Evolutionary conservation across 805 yeast genomes (phyloP).

Genomic region (Schwanniomyces yamadae): DNA sequence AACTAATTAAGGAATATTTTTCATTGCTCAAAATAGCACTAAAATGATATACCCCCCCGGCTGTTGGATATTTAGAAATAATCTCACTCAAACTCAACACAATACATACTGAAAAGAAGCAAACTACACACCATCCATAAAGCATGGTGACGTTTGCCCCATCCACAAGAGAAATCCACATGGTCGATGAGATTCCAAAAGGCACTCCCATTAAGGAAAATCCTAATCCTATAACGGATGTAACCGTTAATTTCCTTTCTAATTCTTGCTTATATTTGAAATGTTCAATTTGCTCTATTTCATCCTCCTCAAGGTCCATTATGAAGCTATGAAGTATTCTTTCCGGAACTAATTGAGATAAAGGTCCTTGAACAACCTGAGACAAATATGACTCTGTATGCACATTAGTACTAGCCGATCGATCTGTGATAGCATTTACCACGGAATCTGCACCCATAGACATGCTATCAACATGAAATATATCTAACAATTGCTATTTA

Average conservation of each 20-base stretch:
- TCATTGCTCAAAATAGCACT: constrained; percentile 68
- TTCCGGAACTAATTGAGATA: constrained; percentile 11
- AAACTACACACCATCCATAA: constrained; percentile 71
- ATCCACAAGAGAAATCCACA: constrained; percentile 67
- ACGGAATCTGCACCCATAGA: too few species aligned
- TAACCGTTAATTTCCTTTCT: constrained; percentile 63
- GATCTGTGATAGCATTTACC: constrained; percentile 1
- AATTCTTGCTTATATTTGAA: constrained; percentile 74
- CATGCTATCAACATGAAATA: too few species aligned
- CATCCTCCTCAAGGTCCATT: constrained; percentile 35
- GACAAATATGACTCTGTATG: constrained; percentile 5
- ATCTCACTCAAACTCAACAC: constrained; percentile 76
- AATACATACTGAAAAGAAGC: constrained; percentile 60
- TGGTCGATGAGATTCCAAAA: constrained; percentile 70
- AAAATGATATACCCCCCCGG: constrained; percentile 75
- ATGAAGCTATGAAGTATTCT: constrained; percentile 14
- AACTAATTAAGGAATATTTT: constrained; percentile 52
- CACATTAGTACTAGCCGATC: neutral
- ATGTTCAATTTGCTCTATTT: constrained; percentile 60
- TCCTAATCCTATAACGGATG: constrained; percentile 74
- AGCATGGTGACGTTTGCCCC: constrained; percentile 78
- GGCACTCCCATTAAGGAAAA: constrained; percentile 84
- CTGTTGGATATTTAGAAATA: constrained; percentile 72
- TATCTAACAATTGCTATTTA: too few species aligned
- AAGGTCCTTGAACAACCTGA: constrained; percentile 3